Base-by-base conservation (phyloP, 2,329 filamentous ascomycete species). In the Trichoderma sp. region DNA sequence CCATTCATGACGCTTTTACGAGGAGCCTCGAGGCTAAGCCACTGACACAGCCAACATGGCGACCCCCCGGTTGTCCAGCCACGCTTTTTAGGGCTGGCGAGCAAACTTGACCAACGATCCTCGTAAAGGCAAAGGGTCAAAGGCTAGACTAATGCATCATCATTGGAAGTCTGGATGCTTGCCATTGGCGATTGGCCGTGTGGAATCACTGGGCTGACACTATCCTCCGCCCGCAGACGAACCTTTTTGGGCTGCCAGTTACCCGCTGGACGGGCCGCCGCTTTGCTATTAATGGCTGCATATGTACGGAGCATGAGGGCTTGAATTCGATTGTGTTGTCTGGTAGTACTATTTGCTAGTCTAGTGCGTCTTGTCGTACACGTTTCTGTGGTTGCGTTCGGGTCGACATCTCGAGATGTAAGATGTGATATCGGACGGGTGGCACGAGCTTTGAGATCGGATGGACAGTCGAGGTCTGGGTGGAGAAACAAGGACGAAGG, bases 241-340 rank as follows among this genome's bases (percentile, higher is more conserved):
- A 69, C 36, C 57, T 56, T n/a, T 69, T 51, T 69, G 18, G 56
- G 56, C 65, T 69, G 57, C 67, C 12, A 53, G 39, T 30, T 70
- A 70, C 67, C 67, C 67, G 67, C 66, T 62, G 39, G 57, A 70
- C 67, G 67, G 67, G 67, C 67, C 67, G 67, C 47, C 39, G 26
- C 28, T 47, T n/a, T 70, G 56, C 39, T 70, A 70, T 61, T 36
- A 62, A 58, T 70, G 67, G 67, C 57, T 70, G 67, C 56, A 47
- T 60, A 60, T 28, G 64, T 43, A 36, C 34, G 34, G 34, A 36
- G 34, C 34, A 39, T 30, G 15, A 39, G 51, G 51, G 18, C 26
- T n/a, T 28, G 51, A 26, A n/a, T 14, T 28, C 34, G 15, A 36
- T 36, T 51, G 56, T 57, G 6, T 43, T 32, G 65, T 18, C n/a